Base-by-base conservation (phyloP, 2,329 filamentous ascomycete genomes). In the Ceratocystis eucalypticola region DNA sequence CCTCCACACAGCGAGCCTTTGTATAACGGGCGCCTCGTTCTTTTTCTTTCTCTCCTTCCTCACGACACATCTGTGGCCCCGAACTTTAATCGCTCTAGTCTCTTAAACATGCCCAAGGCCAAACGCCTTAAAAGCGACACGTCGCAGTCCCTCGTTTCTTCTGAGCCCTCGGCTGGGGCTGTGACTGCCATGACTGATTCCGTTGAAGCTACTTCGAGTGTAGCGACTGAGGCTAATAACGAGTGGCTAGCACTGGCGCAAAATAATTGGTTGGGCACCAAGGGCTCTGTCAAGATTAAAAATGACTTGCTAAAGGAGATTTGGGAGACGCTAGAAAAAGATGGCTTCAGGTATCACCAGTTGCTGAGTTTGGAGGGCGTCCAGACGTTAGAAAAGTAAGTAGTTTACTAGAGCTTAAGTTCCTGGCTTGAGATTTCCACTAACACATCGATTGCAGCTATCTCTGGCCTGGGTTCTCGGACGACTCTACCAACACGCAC, bases 401-500 rank as follows among this genome's bases (percentile, higher is more conserved):
- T 69, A 61, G 53, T n/a, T 12, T n/a, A 57, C 28, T 30, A 17
- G 37, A 41, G 3, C n/a, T 20, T 61, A 33, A 20, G 48, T 0
- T n/a, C 61, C 37, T 8, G 10, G 17, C n/a, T 17, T 37, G n/a
- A 17, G 5, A 41, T 76, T 67, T 76, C 69, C 41, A 22, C 48
- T 33, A 68, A 68, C 64, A 33, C 8, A 15, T 41, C n/a, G 33
- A 33, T n/a, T n/a, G 68, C 68, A 89, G 90, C 73, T 97, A 96
- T 74, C 82, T 99, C 33, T 99, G 94, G 94, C 94, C 94, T 59
- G 90, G 88, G 64, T 99, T 95, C 74, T 86, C 83, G 12, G 89
- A 96, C 70, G 86, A 94, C 72, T 85, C 91, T 3, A 96, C 93
- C 41, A 95, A 99, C 74, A 87, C 91, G 72, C 93, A 99, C 74